Percentiles rank a stretch among this genome's conserved stretches.
Evolutionary conservation across 2,329 filamentous ascomycete genomes (phyloP).

Genomic region (Epichloe brachyelytri): DNA sequence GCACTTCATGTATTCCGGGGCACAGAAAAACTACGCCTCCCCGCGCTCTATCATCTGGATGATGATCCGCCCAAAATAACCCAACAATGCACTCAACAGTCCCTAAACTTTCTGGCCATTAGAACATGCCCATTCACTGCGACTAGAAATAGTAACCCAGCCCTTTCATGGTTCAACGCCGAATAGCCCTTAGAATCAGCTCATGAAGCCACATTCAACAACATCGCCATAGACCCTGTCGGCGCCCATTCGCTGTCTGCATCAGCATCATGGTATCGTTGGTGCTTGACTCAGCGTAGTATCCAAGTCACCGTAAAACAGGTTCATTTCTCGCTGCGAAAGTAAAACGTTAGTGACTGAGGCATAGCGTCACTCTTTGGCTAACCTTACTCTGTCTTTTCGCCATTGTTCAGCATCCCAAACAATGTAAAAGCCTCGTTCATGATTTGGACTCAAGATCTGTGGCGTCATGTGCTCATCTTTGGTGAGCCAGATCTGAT

Average conservation of each 20-base stretch:
- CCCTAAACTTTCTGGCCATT: constrained; percentile 13
- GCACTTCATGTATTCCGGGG: not conserved
- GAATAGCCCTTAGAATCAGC: constrained; percentile 11
- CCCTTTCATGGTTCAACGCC: constrained; percentile 20
- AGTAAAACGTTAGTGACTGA: constrained; percentile 3
- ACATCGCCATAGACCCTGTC: constrained; percentile 4
- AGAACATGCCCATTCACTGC: constrained; percentile 18
- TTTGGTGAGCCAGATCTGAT: constrained; percentile 54
- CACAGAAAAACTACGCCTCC: constrained; percentile 2
- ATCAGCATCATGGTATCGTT: constrained; percentile 13
- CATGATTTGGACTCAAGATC: constrained; percentile 42
- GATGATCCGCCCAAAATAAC: constrained; percentile 9
- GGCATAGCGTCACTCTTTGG: constrained; percentile 6
- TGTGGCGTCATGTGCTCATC: constrained; percentile 53
- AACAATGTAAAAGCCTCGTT: constrained; percentile 54
- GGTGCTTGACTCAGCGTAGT: constrained; percentile 26
- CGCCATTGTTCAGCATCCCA: constrained; percentile 52
- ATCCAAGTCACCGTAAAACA: constrained; percentile 51
- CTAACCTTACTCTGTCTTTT: constrained; percentile 50
- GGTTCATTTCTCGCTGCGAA: constrained; percentile 45
- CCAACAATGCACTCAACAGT: constrained; percentile 16
- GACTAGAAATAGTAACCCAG: constrained; percentile 16
- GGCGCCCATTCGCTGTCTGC: not conserved
- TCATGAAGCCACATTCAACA: constrained; percentile 8
- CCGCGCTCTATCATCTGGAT: constrained; percentile 6